phyloP scores from a whole-genome alignment of 805 yeast genomes.

The Blastobotrys chiropterorum region DNA sequence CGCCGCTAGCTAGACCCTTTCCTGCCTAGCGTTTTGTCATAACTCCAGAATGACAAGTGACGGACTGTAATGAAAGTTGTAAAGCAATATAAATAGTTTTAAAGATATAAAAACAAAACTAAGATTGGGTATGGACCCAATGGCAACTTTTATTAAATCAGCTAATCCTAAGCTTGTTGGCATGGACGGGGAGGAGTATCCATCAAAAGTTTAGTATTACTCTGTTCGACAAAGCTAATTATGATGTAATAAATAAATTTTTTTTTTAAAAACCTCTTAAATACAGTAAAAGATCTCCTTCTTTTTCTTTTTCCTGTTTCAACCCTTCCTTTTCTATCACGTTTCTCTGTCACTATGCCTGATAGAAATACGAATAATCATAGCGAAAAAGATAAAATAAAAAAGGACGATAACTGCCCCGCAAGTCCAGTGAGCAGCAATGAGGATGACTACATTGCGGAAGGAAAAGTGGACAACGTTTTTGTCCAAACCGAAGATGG shows the following conservation, averaged over 20 bases:
- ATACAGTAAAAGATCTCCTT: not conserved
- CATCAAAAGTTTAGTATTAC: not conserved
- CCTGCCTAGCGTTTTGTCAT: no score
- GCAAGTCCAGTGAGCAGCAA: not conserved
- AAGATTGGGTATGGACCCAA: not conserved
- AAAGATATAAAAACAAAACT: not conserved
- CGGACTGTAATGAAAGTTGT: not conserved
- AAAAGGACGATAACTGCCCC: not conserved
- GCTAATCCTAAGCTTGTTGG: not conserved
- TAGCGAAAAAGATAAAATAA: not conserved
- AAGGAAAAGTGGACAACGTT: slow-evolving; percentile 2
- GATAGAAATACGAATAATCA: not conserved
- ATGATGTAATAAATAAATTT: not conserved
- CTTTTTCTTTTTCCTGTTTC: not conserved
- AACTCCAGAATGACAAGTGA: no score
- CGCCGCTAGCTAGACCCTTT: no score
- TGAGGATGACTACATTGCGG: not conserved
- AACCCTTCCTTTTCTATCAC: not conserved
- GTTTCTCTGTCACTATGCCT: not conserved
- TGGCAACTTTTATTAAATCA: not conserved
- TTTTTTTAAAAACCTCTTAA: not conserved
- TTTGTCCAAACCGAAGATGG: slow-evolving; percentile 3
- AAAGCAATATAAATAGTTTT: not conserved
- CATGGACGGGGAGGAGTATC: not conserved
- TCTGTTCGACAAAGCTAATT: not conserved